Evolutionary conservation across 2,329 filamentous ascomycete species (phyloP).

Genomic region (Colletotrichum sojae): DNA sequence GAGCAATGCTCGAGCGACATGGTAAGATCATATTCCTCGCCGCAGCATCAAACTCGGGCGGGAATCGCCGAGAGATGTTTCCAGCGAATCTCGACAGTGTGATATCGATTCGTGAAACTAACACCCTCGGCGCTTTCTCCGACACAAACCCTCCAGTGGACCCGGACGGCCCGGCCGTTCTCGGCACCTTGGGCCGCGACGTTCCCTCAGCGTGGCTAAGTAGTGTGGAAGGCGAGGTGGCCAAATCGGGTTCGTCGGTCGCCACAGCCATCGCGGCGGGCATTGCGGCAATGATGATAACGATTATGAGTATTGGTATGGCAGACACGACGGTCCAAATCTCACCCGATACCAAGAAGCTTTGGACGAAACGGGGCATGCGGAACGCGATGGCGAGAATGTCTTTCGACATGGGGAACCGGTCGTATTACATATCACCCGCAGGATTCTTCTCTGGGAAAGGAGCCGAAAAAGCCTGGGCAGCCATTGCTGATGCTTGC

Average conservation of each 20-base stretch:
- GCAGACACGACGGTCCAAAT: neutral
- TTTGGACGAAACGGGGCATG: neutral
- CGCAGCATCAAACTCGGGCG: neutral
- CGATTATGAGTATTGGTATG: neutral
- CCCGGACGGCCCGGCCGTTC: neutral
- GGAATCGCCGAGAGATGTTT: slow-evolving; percentile 3
- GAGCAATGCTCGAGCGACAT: neutral
- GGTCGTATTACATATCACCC: neutral
- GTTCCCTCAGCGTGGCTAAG: neutral
- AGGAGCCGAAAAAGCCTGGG: neutral
- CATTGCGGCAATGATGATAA: neutral
- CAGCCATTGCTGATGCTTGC: neutral
- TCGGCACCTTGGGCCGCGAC: neutral
- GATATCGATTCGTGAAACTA: neutral
- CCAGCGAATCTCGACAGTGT: neutral
- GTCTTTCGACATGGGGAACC: neutral
- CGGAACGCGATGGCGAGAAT: neutral
- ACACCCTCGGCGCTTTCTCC: neutral
- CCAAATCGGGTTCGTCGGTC: neutral
- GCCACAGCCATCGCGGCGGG: slow-evolving; percentile 5
- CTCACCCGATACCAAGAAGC: neutral
- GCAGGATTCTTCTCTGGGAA: neutral
- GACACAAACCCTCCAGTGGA: neutral
- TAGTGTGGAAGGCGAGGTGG: neutral
- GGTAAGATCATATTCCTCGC: neutral